Base-by-base conservation (phyloP, 2,329 filamentous ascomycete genomes). In the Aureobasidium sp. region DNA sequence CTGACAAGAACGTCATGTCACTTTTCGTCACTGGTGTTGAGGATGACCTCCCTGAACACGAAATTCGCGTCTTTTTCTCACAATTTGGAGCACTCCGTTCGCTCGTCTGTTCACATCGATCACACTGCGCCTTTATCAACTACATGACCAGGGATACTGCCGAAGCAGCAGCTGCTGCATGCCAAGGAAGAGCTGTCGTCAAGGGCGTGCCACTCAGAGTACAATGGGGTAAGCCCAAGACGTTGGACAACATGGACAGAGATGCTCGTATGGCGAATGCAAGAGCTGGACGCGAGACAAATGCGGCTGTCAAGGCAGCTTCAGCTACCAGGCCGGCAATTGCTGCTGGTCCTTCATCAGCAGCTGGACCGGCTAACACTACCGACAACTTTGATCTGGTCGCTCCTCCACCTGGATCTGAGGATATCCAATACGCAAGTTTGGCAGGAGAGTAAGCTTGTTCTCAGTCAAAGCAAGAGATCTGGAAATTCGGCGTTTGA, bases 121-220 rank as follows among this genome's bases (percentile, higher is more conserved):
- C 93, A 17, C 94, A 97, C 72, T 97, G 92, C 74, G 94, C 94
- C 1, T 99, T 97, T 72, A 81, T 99, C 76, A 99, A 99, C 77
- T 99, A 91, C 73, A 86, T 91, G 68, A 90, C 88, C 3, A 84
- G 94, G 62, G 86, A 90, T 65, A 88, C 84, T 0, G 94, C 95
- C 0, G 94, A 99, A 76, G 86, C 83, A 63, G 95, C 95, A 0
- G 90, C 94, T 0, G 85, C 85, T 37, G 85, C 89, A 23, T 93
- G 91, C 68, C 88, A 96, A 73, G 94, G 95, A 6, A 89, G 88
- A 65, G 91, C 91, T 0, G 85, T 97, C 7, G 90, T 99, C 69
- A 87, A 91, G 39, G 94, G 94, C 3, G 97, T 93, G 69, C 94
- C 94, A 0, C 76, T 99, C 64, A 82, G 93, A 36, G 86, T 99